phyloP scores from a whole-genome alignment of 1,284 basidiomycete species.

The Chondrostereum purpureum region DNA sequence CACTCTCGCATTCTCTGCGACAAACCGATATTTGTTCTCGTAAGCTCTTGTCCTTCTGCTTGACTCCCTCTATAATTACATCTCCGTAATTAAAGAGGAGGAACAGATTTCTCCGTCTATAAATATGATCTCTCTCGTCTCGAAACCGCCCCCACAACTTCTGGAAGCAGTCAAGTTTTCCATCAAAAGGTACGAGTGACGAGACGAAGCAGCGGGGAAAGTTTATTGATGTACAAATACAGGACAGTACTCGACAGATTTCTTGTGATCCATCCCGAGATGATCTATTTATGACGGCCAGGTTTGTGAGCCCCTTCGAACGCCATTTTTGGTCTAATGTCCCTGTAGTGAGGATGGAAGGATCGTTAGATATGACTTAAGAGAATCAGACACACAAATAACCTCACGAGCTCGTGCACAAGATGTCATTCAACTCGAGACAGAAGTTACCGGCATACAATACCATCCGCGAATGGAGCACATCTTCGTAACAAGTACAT shows the following conservation, averaged over 20 bases:
- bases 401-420: slow-evolving; percentile 29
- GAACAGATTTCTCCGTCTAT: slow-evolving; percentile 50
- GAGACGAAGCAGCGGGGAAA: too few species aligned
- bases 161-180: slow-evolving; percentile 9
- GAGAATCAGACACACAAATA: slow-evolving; percentile 27
- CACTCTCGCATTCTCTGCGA: slow-evolving; percentile 59
- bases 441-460: slow-evolving; percentile 55
- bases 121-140: slow-evolving; percentile 45
- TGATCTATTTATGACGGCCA: slow-evolving; percentile 58
- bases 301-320: slow-evolving; percentile 29
- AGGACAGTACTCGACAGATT: slow-evolving; percentile 61
- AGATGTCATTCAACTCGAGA: slow-evolving; percentile 37
- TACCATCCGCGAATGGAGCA: slow-evolving; percentile 61
- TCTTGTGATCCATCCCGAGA: slow-evolving; percentile 60
- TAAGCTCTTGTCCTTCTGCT: slow-evolving; percentile 29
- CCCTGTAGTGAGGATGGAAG: slow-evolving; percentile 59
- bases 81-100: slow-evolving; percentile 39
- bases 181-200: slow-evolving; percentile 11
- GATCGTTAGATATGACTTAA: slow-evolving; percentile 52
- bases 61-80: slow-evolving; percentile 1
- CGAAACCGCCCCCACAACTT: slow-evolving; percentile 1
- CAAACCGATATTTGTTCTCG: slow-evolving; percentile 58
- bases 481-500: slow-evolving; percentile 61
- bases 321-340: slow-evolving; percentile 6
- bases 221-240: too few species aligned